Base-by-base conservation (phyloP, 805 yeast genomes). In the Jamesozyma spencerorum region DNA sequence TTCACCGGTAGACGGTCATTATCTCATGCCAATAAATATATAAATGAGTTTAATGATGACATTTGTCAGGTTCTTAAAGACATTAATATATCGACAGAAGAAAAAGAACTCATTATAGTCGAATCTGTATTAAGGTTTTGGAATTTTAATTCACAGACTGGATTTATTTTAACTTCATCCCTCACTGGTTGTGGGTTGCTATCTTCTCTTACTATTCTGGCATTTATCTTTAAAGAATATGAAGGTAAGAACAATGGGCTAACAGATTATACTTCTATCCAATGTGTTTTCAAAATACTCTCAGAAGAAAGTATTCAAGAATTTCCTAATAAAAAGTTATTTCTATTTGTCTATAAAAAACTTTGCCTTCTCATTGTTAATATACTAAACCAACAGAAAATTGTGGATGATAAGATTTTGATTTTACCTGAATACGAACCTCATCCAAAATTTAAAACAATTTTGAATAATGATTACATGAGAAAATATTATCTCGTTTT, bases 1-100 rank as follows among this genome's bases (percentile, higher is more conserved):
- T 78, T 78, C 48, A 78, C 85, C 40, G 96, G 97, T 2, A 80
- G 84, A 35, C 73, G 96, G 53, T 87, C 97, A 0, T 71, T 87
- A 26, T 84, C 88, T 0, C 85, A 81, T 52, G 76, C 79, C 24
- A 74, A 72, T 43, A 74, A 72, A 20, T 74, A 72, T 63, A 62
- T 78, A 31, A 58, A 57, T 19, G 63, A 63, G 11, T 51, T 67
- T 3, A 45, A 49, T 11, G 54, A 53, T 7, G 53, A 62, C 6
- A 48, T 75, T 26, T 47, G 50, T 41, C 49, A 46, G 18, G 33
- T 59, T 12, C 41, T 53, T 14, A 47, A 47, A 3, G 18, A 27
- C 4, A 15, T 35, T 5, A 11, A 26, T 13, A 7, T 38, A 19
- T 12, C 38, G 7, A 11, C 10, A 17, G 45, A 49, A 5, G 51